Evolutionary conservation across 2,329 filamentous ascomycete species (phyloP).

Genomic region (Monosporascus ibericus): DNA sequence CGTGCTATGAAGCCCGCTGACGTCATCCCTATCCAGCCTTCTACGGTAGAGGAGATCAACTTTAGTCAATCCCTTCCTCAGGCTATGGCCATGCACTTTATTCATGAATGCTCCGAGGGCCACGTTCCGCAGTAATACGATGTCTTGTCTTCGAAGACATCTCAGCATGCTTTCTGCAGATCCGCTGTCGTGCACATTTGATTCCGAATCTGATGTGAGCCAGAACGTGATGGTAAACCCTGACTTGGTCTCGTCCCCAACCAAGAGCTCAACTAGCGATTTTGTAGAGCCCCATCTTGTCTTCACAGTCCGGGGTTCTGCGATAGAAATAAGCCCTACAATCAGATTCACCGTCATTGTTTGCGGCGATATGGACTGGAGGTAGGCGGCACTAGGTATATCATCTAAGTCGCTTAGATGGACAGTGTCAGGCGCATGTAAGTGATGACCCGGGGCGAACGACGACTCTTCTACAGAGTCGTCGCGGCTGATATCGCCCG

Average conservation of each 20-base stretch:
- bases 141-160: slow-evolving; percentile 61
- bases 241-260: slow-evolving; percentile 79
- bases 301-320: slow-evolving; percentile 59
- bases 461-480: slow-evolving; percentile 24
- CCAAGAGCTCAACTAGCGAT: slow-evolving; percentile 67
- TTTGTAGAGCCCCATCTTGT: slow-evolving; percentile 58
- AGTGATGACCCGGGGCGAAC: slow-evolving; percentile 10
- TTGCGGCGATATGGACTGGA: slow-evolving; percentile 65
- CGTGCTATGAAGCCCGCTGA: slow-evolving; percentile 50
- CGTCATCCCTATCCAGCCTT: slow-evolving; percentile 44
- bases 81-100: slow-evolving; percentile 77
- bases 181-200: slow-evolving; percentile 25
- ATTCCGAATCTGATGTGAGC: slow-evolving; percentile 44
- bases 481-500: slow-evolving; percentile 19
- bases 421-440: slow-evolving; percentile 24
- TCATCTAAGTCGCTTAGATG: slow-evolving; percentile 59
- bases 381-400: slow-evolving; percentile 61
- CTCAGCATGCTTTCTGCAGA: slow-evolving; percentile 14
- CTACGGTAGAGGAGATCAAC: slow-evolving; percentile 60
- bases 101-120: slow-evolving; percentile 69
- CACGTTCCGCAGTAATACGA: slow-evolving; percentile 74
- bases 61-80: slow-evolving; percentile 64
- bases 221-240: slow-evolving; percentile 83
- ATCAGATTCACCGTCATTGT: slow-evolving; percentile 79
- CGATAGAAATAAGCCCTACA: slow-evolving; percentile 70